These are phyloP conservation scores for Fusarium buxicola DNA, from an alignment of 2,329 filamentous ascomycete species.

Conservation along the genomic window DNA sequence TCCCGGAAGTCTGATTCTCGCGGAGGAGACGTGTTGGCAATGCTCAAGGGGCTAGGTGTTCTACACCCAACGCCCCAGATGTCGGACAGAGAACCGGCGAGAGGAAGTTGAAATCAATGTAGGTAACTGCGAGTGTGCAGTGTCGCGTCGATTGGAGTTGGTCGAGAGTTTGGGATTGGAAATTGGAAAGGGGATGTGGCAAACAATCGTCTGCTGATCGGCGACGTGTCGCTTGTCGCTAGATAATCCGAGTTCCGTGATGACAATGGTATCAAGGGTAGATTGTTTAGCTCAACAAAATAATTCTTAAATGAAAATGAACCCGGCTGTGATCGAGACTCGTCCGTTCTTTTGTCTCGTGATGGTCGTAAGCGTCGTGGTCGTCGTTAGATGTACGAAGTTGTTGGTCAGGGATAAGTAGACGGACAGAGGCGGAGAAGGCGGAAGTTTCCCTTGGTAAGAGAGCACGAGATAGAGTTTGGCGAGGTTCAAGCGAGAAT, in stretches of 20 bases:
- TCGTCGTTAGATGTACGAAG: constrained; percentile 36
- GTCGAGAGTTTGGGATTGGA: constrained; percentile 2
- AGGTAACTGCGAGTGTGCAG: constrained; percentile 18
- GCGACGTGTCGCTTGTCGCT: constrained; percentile 15
- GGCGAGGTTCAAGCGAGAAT: constrained; percentile 9
- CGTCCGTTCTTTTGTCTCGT: constrained; percentile 35
- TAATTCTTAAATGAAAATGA: constrained; percentile 8
- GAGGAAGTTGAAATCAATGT: constrained; percentile 3
- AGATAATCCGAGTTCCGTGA: constrained; percentile 15
- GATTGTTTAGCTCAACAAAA: constrained; percentile 9
- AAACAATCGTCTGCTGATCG: constrained; percentile 33
- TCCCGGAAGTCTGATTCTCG: constrained; percentile 46
- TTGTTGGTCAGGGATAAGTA: constrained; percentile 3
- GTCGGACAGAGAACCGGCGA: constrained; percentile 20
- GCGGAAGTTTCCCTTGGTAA: background rate
- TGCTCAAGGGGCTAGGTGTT: constrained; percentile 47
- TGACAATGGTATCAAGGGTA: constrained; percentile 23
- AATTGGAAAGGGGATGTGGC: constrained; percentile 19
- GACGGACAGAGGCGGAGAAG: background rate
- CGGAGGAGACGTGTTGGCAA: constrained; percentile 46
- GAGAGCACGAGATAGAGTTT: constrained; percentile 17
- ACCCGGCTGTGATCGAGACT: constrained; percentile 18
- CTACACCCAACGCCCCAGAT: constrained; percentile 47
- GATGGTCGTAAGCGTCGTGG: constrained; percentile 38
- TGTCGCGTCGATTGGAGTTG: constrained; percentile 7